These are phyloP conservation scores for Neofusicoccum sp. DNA, from an alignment of 2,329 filamentous ascomycete species.

Conservation along the genomic window DNA sequence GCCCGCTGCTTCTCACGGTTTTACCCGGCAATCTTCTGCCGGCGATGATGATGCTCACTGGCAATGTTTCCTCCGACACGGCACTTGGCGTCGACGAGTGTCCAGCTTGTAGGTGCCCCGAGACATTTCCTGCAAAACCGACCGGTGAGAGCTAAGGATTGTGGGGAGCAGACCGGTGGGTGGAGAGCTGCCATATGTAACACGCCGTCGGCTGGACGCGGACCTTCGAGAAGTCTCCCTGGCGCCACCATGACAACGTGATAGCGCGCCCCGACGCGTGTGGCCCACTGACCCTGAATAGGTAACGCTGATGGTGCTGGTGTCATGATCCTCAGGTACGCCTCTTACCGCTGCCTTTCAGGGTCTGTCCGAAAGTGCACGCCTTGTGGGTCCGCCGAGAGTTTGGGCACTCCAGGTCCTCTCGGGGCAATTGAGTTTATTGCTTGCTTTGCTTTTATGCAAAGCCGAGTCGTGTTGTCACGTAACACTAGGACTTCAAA, in stretches of 20 bases:
- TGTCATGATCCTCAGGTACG: background rate
- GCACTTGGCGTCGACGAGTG: background rate
- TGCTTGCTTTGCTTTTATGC: background rate
- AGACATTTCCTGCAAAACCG: background rate
- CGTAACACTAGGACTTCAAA: background rate
- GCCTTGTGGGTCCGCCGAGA: background rate
- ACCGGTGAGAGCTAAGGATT: background rate
- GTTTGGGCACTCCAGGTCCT: too few species aligned
- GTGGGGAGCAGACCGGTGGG: background rate
- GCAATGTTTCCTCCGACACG: background rate
- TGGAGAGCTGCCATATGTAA: background rate
- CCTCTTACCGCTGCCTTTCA: background rate
- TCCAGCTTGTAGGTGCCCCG: background rate
- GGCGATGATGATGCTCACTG: background rate
- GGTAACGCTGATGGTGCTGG: background rate
- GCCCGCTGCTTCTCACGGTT: background rate
- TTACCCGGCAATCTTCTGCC: background rate
- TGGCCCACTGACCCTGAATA: background rate
- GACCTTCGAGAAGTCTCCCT: background rate
- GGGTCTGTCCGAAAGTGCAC: background rate
- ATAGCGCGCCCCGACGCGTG: background rate
- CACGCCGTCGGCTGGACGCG: background rate
- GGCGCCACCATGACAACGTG: slow-evolving; percentile 4
- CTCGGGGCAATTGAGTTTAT: background rate
- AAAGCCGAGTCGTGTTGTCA: background rate